Evolutionary conservation across 1,284 basidiomycete genomes (phyloP), one percentile per base, ranked within the genome.

Genomic region (Cutaneotrichosporon sp.): DNA sequence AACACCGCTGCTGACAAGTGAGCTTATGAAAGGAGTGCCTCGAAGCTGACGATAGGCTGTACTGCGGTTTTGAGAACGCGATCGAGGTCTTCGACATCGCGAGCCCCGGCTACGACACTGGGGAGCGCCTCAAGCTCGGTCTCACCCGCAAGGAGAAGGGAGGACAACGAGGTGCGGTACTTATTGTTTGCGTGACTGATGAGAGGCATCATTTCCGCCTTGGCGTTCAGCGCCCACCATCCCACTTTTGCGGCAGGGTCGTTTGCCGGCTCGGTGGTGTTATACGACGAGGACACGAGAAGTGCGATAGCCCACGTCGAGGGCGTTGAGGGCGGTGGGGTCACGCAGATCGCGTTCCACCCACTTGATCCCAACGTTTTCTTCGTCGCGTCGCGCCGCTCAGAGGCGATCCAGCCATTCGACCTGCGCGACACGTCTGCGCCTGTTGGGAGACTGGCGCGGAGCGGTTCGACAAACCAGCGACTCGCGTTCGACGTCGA

Each of bases 1-100:
- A 90, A 91, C 70, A 75, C 83, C 0, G 80, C 85, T 13, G 87
- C 86, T 0, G 82, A 87, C 51, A 88, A 85, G 92, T 93, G 66
- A 65, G 84, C n/a, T 22, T 7, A 2, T 4, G 4, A 18, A 31
- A 21, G 11, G 52, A 31, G 16, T 13, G 16, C 11, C 16, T 26
- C 26, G 26, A 31, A 49, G 56, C 50, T 70, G 31, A 30, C 55
- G 32, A 2, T 65, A 94, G 92, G 68, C 78, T 96, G 5, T 96
- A 94, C 75, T 94, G 92, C 74, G 92, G 93, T 0, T 92, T 90
- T 65, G 90, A 94, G 78, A 87, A 89, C 67, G 89, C 92, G 0
- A 90, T 97, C 61, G 93, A 97, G 77, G 85, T 94, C 7, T 92
- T 96, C 72, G 90, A 95, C 72, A 79, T 96, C 11, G 63, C 76